These are phyloP conservation scores for Hexamita inflata DNA, from an alignment of 208 protist genomes.

Conservation along the genomic window DNA sequence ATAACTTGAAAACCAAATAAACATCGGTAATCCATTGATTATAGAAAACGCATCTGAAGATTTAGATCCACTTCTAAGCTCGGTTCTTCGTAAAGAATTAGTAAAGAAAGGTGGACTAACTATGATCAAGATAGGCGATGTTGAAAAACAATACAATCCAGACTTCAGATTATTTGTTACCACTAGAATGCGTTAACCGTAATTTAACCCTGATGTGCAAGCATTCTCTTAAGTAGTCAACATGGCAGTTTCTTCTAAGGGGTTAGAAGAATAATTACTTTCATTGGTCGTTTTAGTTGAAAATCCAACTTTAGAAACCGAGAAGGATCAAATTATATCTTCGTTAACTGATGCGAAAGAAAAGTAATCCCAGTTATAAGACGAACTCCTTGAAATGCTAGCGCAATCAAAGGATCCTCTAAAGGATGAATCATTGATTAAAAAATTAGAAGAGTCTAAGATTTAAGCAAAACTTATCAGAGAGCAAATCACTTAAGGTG, in stretches of 20 bases:
- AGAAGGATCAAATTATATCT: conserved; percentile 65
- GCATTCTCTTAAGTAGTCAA: conserved; percentile 91
- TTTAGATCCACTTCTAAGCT: conserved; percentile 88
- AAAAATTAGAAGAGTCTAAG: conserved; percentile 76
- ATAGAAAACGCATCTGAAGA: conserved; percentile 61
- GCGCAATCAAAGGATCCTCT: conserved; percentile 31
- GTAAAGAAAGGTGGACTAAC: conserved; percentile 69
- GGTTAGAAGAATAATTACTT: conserved; percentile 90
- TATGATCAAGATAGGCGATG: conserved; percentile 53
- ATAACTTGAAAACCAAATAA: conserved; percentile 47
- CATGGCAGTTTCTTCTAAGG: conserved; percentile 85
- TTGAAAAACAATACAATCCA: conserved; percentile 84
- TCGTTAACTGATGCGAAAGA: conserved; percentile 79
- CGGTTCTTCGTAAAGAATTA: conserved; percentile 88
- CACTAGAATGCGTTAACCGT: conserved; percentile 86
- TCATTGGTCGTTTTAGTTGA: conserved; percentile 88
- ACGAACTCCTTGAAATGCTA: conserved; percentile 64
- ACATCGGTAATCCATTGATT: conserved; percentile 47
- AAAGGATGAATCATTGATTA: conserved; percentile 81
- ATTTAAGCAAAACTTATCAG: conserved; percentile 61
- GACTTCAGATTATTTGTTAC: conserved; percentile 89
- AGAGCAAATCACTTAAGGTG: conserved; percentile 17
- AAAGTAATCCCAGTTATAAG: conserved; percentile 74
- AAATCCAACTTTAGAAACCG: conserved; percentile 74
- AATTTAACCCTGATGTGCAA: conserved; percentile 87